Percentiles rank a stretch among this genome's conserved stretches.
phyloP scores from a whole-genome alignment of 331 rosid species.

The Quercus phellos region DNA sequence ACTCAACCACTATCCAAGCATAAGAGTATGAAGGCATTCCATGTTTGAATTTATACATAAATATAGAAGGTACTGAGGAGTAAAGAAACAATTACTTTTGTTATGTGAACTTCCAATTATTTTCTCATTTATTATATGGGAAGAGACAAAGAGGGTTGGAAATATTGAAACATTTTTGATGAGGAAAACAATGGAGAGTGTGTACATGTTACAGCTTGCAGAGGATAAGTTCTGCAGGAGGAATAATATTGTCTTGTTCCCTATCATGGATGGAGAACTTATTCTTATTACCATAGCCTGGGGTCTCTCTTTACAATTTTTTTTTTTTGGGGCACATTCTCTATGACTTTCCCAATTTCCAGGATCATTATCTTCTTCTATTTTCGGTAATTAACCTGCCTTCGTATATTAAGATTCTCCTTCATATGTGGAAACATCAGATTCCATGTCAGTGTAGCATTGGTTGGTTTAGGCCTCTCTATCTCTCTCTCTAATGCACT shows the following conservation, averaged over 20 bases:
- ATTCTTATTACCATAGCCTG: neutral
- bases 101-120: neutral
- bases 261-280: neutral
- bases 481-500: neutral
- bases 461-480: neutral
- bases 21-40: neutral
- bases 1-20: neutral
- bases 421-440: neutral
- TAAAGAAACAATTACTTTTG: neutral
- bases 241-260: neutral
- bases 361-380: neutral
- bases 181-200: neutral
- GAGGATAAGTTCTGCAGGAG: neutral
- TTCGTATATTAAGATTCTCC: neutral
- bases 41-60: neutral
- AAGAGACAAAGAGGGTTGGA: neutral
- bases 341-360: neutral
- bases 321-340: neutral
- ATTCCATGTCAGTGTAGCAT: neutral
- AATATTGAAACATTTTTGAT: neutral
- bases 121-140: neutral
- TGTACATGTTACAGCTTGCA: neutral
- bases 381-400: neutral
- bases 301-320: neutral
- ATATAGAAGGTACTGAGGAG: neutral